phyloP scores from a whole-genome alignment of 192 early-diverging fungal genomes.

The Coemansia sp. region DNA sequence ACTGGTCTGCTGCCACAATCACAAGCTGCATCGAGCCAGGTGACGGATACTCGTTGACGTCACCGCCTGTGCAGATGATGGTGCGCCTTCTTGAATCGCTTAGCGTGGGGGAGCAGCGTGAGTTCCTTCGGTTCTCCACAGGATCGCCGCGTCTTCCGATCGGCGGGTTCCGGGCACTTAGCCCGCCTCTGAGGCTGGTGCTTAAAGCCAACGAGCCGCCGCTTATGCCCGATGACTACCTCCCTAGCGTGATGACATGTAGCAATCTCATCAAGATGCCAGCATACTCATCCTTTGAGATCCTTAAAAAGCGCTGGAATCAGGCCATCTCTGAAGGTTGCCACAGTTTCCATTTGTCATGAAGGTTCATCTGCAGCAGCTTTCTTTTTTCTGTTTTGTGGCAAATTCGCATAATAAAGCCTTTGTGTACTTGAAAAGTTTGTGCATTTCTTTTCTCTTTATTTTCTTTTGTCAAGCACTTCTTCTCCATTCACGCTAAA shows the following conservation, averaged over 20 bases:
- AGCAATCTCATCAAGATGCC: conserved; percentile 94
- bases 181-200: conserved; percentile 85
- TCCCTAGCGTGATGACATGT: conserved; percentile 97
- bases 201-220: conserved; percentile 72
- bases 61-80: conserved; percentile 65
- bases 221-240: conserved; percentile 67
- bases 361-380: conserved; percentile 1
- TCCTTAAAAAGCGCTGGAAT: conserved; percentile 65
- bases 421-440: too few relatives aligned
- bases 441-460: neutral
- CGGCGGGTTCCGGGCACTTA: conserved; percentile 82
- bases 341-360: conserved; percentile 72
- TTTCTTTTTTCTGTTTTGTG: neutral
- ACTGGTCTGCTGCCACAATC: conserved; percentile 75
- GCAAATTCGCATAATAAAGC: too few relatives aligned
- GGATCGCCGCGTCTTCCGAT: conserved; percentile 87
- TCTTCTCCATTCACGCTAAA: neutral
- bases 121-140: conserved; percentile 84
- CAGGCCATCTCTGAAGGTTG: conserved; percentile 84
- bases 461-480: neutral
- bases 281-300: conserved; percentile 66
- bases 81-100: conserved; percentile 70
- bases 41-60: conserved; percentile 79
- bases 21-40: conserved; percentile 74
- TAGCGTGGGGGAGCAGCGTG: conserved; percentile 61